A percentile compares a stretch with the other conserved stretches of the same genome.
These are phyloP conservation scores for Rhytidhysteron rufulum DNA, from an alignment of 2,329 filamentous ascomycete genomes.

Conservation along the genomic window DNA sequence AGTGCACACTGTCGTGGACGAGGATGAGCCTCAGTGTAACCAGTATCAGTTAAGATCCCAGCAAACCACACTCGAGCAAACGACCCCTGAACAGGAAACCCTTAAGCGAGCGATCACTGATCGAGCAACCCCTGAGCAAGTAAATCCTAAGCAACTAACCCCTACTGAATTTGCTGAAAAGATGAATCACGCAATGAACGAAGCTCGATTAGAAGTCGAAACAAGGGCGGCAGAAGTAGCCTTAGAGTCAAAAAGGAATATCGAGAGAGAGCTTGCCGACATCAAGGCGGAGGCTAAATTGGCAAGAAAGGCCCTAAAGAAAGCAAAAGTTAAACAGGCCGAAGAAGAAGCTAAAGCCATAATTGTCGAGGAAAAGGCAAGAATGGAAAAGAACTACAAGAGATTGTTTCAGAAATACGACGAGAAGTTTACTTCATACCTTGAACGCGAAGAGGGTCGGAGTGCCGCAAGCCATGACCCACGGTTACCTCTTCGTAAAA, in stretches of 20 bases:
- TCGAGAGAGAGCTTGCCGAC: constrained; percentile 8
- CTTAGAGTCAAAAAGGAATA: constrained; percentile 6
- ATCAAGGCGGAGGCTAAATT: constrained; percentile 6
- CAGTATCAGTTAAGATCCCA: too few relatives aligned
- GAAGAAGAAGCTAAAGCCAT: constrained; percentile 7
- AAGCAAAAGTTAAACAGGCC: constrained; percentile 6
- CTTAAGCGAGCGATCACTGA: too few relatives aligned
- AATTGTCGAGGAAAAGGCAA: constrained; percentile 6
- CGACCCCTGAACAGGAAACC: too few relatives aligned
- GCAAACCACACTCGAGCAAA: too few relatives aligned
- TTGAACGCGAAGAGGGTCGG: too few relatives aligned
- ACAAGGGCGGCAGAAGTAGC: constrained; percentile 5
- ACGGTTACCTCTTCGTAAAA: constrained; percentile 7
- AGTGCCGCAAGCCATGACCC: neutral
- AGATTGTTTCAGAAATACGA: constrained; percentile 8
- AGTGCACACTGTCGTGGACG: too few relatives aligned
- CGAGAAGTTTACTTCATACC: too few relatives aligned
- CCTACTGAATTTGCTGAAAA: neutral
- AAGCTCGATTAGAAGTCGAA: neutral
- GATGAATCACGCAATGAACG: neutral
- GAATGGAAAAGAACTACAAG: constrained; percentile 8
- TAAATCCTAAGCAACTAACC: too few relatives aligned
- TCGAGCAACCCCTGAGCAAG: too few relatives aligned
- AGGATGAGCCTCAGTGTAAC: too few relatives aligned
- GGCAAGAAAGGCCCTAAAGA: constrained; percentile 8